phyloP scores from a whole-genome alignment of 768 basidiomycete species.

The Leucocoprinus leucothites region DNA sequence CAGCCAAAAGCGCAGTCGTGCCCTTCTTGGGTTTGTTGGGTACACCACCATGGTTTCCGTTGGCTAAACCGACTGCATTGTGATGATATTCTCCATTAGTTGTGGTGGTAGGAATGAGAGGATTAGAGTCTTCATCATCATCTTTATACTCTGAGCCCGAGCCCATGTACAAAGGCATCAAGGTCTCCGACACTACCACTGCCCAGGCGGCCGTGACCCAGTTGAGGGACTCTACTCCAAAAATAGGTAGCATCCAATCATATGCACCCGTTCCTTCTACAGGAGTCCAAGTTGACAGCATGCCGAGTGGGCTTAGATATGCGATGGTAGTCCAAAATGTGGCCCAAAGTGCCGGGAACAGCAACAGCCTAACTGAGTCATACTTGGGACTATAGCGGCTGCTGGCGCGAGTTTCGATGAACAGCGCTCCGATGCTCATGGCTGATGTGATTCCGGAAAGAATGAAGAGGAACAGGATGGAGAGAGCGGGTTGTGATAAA shows the following conservation, averaged over 20 bases:
- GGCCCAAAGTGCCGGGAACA: conserved; percentile 74
- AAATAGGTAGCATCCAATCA: conserved; percentile 54
- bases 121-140: conserved; percentile 15
- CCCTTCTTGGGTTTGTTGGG: conserved; percentile 7
- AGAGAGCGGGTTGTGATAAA: conserved; percentile 47
- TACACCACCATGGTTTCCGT: conserved; percentile 4
- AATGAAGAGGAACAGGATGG: conserved; percentile 42
- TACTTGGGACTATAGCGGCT: conserved; percentile 22
- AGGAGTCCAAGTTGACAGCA: conserved; percentile 71
- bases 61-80: neutral
- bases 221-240: conserved; percentile 63
- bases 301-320: conserved; percentile 62
- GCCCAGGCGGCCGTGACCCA: conserved; percentile 81
- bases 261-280: conserved; percentile 52
- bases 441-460: conserved; percentile 43
- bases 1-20: conserved; percentile 31
- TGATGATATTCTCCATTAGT: neutral
- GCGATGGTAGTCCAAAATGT: conserved; percentile 55
- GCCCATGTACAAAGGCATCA: conserved; percentile 57
- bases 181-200: conserved; percentile 52
- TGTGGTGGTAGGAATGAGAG: neutral
- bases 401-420: conserved; percentile 34
- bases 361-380: conserved; percentile 42
- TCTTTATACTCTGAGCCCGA: conserved; percentile 29
- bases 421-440: conserved; percentile 37